Conservation (phyloP, 1,139 yeast species). For the Suhomyces bolitotheri region DNA sequence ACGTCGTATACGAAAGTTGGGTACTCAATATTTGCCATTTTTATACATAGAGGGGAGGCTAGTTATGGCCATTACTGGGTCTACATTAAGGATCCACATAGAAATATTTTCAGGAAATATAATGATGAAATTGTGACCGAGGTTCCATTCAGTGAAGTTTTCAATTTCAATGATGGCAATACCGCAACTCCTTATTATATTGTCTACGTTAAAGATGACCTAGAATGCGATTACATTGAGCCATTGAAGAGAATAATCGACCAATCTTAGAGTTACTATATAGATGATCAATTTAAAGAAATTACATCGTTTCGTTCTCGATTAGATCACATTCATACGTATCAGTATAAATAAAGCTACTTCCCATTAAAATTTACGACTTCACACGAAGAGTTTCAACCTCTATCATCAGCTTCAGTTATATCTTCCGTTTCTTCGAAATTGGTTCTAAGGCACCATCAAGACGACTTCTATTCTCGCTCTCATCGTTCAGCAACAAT, state of each 20-base stretch:
- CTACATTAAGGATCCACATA: conserved; percentile 75
- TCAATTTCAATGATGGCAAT: conserved; percentile 69
- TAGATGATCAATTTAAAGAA: no score
- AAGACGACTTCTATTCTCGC: background rate
- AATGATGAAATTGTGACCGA: conserved; percentile 90
- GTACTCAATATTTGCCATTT: conserved; percentile 84
- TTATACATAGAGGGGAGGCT: conserved; percentile 95
- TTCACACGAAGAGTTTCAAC: no score
- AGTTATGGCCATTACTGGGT: conserved; percentile 97
- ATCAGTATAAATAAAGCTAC: no score
- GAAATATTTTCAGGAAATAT: conserved; percentile 76
- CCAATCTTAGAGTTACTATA: background rate
- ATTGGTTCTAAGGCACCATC: conserved; percentile 2
- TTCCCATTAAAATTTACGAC: no score
- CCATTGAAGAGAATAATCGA: conserved; percentile 50
- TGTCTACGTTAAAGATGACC: conserved; percentile 73
- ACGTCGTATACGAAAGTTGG: conserved; percentile 61
- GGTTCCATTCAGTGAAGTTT: conserved; percentile 72
- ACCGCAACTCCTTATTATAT: conserved; percentile 93
- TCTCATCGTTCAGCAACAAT: conserved; percentile 3
- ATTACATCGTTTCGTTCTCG: no score
- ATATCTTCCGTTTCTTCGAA: conserved; percentile 10
- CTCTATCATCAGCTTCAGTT: no score
- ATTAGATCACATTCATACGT: no score
- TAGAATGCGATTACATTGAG: conserved; percentile 59